Base-by-base conservation (phyloP, 176 grass and related monocot species). In the Bonia amplexicaulis region DNA sequence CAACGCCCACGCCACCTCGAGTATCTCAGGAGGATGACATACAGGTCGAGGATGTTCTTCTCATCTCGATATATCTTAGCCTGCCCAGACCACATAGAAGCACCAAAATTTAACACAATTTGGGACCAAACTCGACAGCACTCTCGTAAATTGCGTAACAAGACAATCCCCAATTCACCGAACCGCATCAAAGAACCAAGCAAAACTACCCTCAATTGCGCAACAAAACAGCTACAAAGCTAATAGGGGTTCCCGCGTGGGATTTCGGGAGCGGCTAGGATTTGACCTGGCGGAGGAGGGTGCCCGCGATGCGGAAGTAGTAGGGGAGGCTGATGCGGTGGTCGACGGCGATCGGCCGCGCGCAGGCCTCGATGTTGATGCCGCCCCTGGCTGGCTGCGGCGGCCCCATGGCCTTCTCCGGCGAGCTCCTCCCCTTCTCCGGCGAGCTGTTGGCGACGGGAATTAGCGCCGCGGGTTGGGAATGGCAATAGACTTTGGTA, bases 231-330 rank as follows among this genome's bases (percentile, higher is more conserved):
- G 42, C 16, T 69, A 60, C 2, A 41, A 16, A 47, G 23, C 39
- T 37, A 60, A 64, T 15, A 37, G 35, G 62, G 49, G 82, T 74
- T 52, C 65, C 53, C 6, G n/a, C 14, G 26, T 27, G 11, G n/a
- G 47, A 63, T 20, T 75, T 47, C 16, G 19, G 54, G 31, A 25
- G 27, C 22, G 59, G 27, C 14, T 80, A 87, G 92, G 87, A 51
- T 73, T 67, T 57, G 41, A 99, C 96, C 96, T 99, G 96, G 39
- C 90, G 89, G 79, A 99, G 89, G 66, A 99, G 93, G 47, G 93
- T 96, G 27, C 87, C 84, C 15, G 93, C 93, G 88, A 96, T 96
- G 65, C 96, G 96, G 81, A 94, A 99, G 88, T 99, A 99, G 93
- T 94, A 94, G 5, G 87, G 74, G 41, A 99, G 91, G 63, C 90